A percentile compares a stretch with the other conserved stretches of the same genome.
Evolutionary conservation across 164 flowering plant species (phyloP).

Genomic region (Nymphaea thermarum): DNA sequence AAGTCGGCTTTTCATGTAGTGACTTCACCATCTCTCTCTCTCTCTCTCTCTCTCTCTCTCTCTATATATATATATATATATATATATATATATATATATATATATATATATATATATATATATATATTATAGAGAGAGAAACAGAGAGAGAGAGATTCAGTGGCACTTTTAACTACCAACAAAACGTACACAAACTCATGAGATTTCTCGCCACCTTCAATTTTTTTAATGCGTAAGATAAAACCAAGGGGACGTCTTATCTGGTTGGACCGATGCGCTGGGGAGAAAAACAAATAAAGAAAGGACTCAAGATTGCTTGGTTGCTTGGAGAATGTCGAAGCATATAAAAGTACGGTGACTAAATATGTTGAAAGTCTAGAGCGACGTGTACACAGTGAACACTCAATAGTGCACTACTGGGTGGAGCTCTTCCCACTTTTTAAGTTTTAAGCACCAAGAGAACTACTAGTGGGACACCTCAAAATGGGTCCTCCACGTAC

Average conservation of each 20-base stretch:
- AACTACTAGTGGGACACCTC: too few relatives aligned
- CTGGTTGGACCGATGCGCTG: background rate
- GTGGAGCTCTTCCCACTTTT: background rate
- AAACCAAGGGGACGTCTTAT: background rate
- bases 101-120: too few relatives aligned
- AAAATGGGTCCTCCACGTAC: too few relatives aligned
- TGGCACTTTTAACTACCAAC: background rate
- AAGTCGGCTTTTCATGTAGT: background rate
- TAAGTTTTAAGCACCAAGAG: background rate
- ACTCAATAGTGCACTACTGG: background rate
- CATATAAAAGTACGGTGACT: background rate
- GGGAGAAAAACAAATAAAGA: background rate
- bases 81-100: too few relatives aligned
- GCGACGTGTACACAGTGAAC: background rate
- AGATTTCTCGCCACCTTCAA: too few relatives aligned
- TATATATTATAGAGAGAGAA: too few relatives aligned
- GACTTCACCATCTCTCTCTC: background rate
- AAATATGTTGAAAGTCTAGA: background rate
- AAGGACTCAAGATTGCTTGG: background rate
- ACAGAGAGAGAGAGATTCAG: background rate
- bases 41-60: background rate
- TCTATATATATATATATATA: too few relatives aligned
- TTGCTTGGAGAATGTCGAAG: background rate
- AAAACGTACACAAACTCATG: background rate
- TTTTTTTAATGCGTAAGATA: background rate